Evolutionary conservation across 768 basidiomycete species (phyloP).

Genomic region (Boletus vermiculosoides): DNA sequence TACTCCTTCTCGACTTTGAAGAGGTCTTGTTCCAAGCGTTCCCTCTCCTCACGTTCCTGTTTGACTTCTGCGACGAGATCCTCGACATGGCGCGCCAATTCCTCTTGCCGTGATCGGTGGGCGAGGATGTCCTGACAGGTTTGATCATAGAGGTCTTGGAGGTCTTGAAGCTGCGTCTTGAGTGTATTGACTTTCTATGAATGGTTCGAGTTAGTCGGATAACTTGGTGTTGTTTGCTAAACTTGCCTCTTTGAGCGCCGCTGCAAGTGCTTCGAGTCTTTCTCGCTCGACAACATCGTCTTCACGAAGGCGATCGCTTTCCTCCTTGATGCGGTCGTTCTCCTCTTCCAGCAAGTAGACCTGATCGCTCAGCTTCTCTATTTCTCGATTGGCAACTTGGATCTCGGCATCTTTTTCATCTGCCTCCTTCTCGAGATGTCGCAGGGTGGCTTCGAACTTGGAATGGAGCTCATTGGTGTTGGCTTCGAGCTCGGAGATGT

Average conservation of each 20-base stretch:
- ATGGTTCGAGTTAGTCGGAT: background rate
- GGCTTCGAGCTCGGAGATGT: slow-evolving; percentile 72
- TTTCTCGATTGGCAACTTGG: slow-evolving; percentile 66
- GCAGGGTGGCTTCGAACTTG: slow-evolving; percentile 73
- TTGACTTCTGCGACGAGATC: slow-evolving; percentile 65
- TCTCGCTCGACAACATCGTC: slow-evolving; percentile 75
- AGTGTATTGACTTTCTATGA: slow-evolving; percentile 64
- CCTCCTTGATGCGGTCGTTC: slow-evolving; percentile 72
- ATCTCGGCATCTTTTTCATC: slow-evolving; percentile 81
- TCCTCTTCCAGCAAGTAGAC: slow-evolving; percentile 88
- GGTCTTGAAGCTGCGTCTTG: slow-evolving; percentile 66
- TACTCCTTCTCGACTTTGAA: slow-evolving; percentile 59
- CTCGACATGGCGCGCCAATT: slow-evolving; percentile 71
- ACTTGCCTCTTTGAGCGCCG: slow-evolving; percentile 78
- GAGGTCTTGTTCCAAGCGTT: slow-evolving; percentile 52
- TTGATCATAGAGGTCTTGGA: slow-evolving; percentile 62
- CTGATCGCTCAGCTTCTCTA: slow-evolving; percentile 77
- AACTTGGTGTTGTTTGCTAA: background rate
- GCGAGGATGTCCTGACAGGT: slow-evolving; percentile 62
- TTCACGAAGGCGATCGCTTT: slow-evolving; percentile 62
- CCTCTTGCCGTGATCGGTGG: slow-evolving; percentile 71
- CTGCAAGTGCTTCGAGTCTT: slow-evolving; percentile 60
- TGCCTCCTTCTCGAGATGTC: slow-evolving; percentile 74
- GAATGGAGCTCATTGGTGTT: slow-evolving; percentile 65
- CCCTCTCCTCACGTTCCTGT: slow-evolving; percentile 55